Percentiles rank a stretch among this genome's conserved stretches.
phyloP scores from a whole-genome alignment of 2,329 filamentous ascomycete species.

The Stagonosporopsis tanaceti region DNA sequence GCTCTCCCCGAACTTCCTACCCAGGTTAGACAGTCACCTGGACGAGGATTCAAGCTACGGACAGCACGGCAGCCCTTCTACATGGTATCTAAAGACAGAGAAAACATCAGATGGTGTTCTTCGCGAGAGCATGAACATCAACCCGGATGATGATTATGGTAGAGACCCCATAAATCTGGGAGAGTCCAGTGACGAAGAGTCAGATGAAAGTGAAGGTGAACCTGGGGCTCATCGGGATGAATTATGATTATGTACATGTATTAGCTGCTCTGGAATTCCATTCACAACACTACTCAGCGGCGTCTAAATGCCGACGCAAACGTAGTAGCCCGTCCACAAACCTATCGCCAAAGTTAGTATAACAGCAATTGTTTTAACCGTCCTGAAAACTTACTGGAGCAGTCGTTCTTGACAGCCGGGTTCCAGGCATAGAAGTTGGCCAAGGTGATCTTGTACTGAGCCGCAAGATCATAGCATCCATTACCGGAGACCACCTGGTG shows the following conservation, averaged over 20 bases:
- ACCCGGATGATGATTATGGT: background rate
- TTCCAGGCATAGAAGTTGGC: conserved; percentile 13
- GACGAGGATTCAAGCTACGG: background rate
- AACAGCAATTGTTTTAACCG: too few relatives aligned
- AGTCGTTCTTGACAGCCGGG: conserved; percentile 1
- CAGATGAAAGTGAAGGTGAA: background rate
- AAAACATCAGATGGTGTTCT: background rate
- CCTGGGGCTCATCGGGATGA: background rate
- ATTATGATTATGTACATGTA: background rate
- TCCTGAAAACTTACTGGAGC: too few relatives aligned
- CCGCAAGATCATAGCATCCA: conserved; percentile 1
- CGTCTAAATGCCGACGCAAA: too few relatives aligned
- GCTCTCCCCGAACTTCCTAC: background rate
- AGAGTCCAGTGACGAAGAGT: background rate
- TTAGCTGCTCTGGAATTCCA: too few relatives aligned
- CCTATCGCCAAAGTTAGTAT: too few relatives aligned
- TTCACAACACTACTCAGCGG: too few relatives aligned
- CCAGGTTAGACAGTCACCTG: background rate
- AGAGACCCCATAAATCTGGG: background rate
- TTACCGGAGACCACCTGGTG: background rate
- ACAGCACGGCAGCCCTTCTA: background rate
- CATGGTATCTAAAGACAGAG: background rate
- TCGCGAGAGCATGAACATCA: background rate
- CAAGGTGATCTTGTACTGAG: background rate
- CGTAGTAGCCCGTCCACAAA: too few relatives aligned